Conservation (phyloP, 257 asterid species). For the Jacaranda copaia region DNA sequence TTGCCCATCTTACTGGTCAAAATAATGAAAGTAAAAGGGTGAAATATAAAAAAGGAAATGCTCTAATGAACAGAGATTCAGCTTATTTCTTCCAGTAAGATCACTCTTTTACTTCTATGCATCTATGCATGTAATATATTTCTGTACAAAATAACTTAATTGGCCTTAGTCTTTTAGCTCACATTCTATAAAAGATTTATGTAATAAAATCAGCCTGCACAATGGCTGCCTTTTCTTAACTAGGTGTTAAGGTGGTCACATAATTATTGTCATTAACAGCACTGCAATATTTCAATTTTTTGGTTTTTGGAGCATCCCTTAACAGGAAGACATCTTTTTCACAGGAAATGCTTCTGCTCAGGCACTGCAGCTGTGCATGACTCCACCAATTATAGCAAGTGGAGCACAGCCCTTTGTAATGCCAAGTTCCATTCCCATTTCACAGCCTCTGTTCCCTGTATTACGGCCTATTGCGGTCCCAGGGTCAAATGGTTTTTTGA, state of each 20-base stretch:
- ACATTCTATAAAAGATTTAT: not conserved
- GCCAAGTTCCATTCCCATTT: conserved; percentile 59
- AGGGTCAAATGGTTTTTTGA: conserved; percentile 52
- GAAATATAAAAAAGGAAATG: not conserved
- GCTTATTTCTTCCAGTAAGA: not conserved
- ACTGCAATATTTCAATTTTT: conserved; percentile 6
- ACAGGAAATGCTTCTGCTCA: conserved; percentile 68
- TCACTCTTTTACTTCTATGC: not conserved
- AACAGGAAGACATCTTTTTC: conserved; percentile 27
- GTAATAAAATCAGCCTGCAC: not conserved
- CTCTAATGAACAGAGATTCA: not conserved
- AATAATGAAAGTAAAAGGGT: not conserved
- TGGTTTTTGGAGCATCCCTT: conserved; percentile 3
- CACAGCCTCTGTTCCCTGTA: conserved; percentile 61
- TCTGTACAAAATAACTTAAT: no score
- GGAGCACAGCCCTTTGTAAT: conserved; percentile 56
- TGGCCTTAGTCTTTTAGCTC: not conserved
- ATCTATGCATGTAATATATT: not conserved
- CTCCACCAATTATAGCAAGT: conserved; percentile 59
- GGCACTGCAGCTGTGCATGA: conserved; percentile 63
- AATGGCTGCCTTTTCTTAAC: not conserved
- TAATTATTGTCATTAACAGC: not conserved
- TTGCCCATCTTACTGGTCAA: not conserved
- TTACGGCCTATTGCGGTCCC: conserved; percentile 58
- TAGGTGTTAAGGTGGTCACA: not conserved